Evolutionary conservation across 2,329 filamentous ascomycete genomes (phyloP).

Genomic region (Colletotrichum filicis): DNA sequence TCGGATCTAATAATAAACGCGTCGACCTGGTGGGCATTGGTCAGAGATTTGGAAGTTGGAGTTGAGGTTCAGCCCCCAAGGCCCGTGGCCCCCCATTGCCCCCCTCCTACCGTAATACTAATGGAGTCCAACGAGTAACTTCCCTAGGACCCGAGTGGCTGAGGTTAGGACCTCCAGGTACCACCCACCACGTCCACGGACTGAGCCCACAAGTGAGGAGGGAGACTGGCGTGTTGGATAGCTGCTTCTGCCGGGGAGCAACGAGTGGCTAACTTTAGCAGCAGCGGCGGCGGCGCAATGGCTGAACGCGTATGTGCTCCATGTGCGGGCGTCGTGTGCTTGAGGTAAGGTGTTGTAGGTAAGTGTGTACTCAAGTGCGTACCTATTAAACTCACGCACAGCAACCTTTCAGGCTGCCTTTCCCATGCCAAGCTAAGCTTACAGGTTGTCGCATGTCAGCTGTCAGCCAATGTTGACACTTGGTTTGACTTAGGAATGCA

Average conservation of each 20-base stretch:
- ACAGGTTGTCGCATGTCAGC: not conserved
- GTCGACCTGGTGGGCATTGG: not conserved
- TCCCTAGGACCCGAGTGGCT: not conserved
- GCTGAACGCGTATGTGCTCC: not conserved
- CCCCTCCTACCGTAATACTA: not conserved
- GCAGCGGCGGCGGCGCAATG: slow-evolving; percentile 2
- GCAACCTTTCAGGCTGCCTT: no score
- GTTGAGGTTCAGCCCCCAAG: no score
- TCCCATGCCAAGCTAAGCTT: not conserved
- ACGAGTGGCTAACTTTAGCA: slow-evolving; percentile 31
- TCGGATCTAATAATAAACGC: not conserved
- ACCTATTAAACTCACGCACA: no score
- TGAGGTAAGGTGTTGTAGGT: not conserved
- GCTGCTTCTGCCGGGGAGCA: slow-evolving; percentile 6
- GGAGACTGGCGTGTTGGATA: not conserved
- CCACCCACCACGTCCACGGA: no score
- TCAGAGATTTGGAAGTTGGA: no score
- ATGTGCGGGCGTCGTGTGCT: not conserved
- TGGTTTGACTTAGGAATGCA: not conserved
- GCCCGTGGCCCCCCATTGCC: not conserved
- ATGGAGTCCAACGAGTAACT: not conserved
- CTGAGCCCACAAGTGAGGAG: not conserved
- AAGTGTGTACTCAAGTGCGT: not conserved
- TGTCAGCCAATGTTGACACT: not conserved
- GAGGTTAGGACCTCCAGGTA: not conserved